phyloP scores from a whole-genome alignment of 305 asterid genomes.

The Galium porrigens region DNA sequence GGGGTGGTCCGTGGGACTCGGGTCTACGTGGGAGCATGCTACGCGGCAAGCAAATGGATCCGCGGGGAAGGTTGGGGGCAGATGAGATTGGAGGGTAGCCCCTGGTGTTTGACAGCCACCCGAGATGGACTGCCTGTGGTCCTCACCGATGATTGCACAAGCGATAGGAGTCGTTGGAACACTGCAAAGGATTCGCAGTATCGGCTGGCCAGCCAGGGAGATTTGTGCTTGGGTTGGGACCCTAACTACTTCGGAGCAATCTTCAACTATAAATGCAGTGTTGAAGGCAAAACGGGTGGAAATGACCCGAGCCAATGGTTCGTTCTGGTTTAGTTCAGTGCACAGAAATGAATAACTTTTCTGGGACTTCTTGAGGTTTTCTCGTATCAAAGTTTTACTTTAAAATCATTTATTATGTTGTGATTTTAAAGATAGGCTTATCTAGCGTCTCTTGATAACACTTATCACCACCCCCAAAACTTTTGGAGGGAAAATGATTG shows the following conservation, averaged over 20 bases:
- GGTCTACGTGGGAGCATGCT: slow-evolving; percentile 21
- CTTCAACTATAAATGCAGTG: slow-evolving; percentile 38
- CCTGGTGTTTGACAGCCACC: slow-evolving; percentile 23
- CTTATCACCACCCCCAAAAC: not conserved
- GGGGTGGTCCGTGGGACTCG: slow-evolving; percentile 11
- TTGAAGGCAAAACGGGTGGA: slow-evolving; percentile 16
- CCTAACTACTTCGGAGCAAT: slow-evolving; percentile 13
- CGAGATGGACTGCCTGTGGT: slow-evolving; percentile 35
- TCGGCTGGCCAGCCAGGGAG: slow-evolving; percentile 32
- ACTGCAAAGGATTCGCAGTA: slow-evolving; percentile 20
- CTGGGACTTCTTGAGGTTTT: not conserved
- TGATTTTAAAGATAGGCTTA: too few relatives aligned
- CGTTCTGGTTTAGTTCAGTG: slow-evolving; percentile 34
- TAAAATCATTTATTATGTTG: not conserved
- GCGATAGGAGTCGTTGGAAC: slow-evolving; percentile 29
- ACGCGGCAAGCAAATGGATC: slow-evolving; percentile 27
- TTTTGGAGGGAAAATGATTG: not conserved
- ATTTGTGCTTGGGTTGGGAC: slow-evolving; percentile 48
- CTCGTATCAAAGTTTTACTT: too few relatives aligned
- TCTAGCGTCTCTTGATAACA: too few relatives aligned
- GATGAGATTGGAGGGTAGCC: slow-evolving; percentile 22
- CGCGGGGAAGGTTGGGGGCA: slow-evolving; percentile 17
- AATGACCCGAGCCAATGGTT: slow-evolving; percentile 62
- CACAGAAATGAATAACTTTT: not conserved
- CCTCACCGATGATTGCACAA: slow-evolving; percentile 29